Percentiles rank a stretch among this genome's conserved stretches.
phyloP scores from a whole-genome alignment of 2,329 filamentous ascomycete species.

The Tolypocladium guangdongense region DNA sequence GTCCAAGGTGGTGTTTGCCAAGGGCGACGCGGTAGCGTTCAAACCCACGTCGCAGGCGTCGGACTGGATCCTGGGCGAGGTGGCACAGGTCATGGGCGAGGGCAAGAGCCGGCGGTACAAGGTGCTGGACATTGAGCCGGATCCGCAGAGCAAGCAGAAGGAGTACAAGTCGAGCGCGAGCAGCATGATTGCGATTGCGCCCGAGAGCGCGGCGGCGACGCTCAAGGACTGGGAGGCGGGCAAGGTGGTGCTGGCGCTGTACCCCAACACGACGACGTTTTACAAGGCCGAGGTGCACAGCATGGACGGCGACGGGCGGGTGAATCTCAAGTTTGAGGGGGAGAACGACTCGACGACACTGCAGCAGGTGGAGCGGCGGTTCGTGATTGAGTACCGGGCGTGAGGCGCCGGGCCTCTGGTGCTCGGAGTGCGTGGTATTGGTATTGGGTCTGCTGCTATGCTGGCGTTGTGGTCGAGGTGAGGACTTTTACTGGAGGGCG shows the following conservation, averaged over 20 bases:
- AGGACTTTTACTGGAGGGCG: neutral
- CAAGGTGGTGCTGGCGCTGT: constrained; percentile 65
- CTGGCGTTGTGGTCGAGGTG: neutral
- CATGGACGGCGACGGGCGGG: constrained; percentile 43
- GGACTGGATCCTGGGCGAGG: constrained; percentile 69
- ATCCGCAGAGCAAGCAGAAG: constrained; percentile 54
- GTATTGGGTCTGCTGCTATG: neutral
- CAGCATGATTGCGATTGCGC: constrained; percentile 68
- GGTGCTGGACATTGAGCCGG: constrained; percentile 70
- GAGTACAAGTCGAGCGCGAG: constrained; percentile 62
- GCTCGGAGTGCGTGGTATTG: neutral
- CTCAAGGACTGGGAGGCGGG: constrained; percentile 53
- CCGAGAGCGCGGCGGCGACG: constrained; percentile 33
- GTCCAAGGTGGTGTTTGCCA: constrained; percentile 46
- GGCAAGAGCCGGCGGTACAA: constrained; percentile 70
- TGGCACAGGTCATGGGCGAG: constrained; percentile 64
- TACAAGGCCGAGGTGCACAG: constrained; percentile 76
- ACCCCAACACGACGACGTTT: constrained; percentile 76
- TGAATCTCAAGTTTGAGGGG: constrained; percentile 66
- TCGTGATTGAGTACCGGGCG: constrained; percentile 61
- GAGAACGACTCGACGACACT: constrained; percentile 64
- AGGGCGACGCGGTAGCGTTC: constrained; percentile 57
- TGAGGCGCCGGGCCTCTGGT: constrained; percentile 7
- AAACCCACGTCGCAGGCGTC: constrained; percentile 41
- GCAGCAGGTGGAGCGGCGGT: constrained; percentile 64